These are phyloP conservation scores for Thyridium curvatum DNA, from an alignment of 2,329 filamentous ascomycete species.

Conservation along the genomic window DNA sequence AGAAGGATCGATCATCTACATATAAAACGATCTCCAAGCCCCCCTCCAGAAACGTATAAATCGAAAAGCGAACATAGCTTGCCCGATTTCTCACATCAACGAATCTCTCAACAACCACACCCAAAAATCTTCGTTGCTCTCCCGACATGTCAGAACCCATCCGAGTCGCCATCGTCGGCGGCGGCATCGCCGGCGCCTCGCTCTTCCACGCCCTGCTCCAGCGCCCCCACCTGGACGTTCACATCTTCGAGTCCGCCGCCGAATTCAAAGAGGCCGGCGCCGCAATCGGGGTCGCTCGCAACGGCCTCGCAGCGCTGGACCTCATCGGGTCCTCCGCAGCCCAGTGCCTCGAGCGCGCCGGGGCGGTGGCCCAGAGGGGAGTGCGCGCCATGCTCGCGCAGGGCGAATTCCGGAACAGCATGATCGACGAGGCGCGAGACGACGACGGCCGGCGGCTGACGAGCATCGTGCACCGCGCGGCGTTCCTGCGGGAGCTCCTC, in stretches of 20 bases:
- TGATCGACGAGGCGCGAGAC: constrained; percentile 29
- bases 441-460: constrained; percentile 26
- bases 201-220: constrained; percentile 1
- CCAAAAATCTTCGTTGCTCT: too few relatives aligned
- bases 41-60: too few relatives aligned
- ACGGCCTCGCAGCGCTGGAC: constrained; percentile 45
- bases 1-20: too few relatives aligned
- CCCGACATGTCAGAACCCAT: constrained; percentile 8
- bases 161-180: constrained; percentile 10
- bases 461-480: constrained; percentile 36
- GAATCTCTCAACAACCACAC: too few relatives aligned
- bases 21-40: too few relatives aligned
- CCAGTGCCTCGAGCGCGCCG: constrained; percentile 3
- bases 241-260: constrained; percentile 41
- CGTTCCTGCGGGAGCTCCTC: constrained; percentile 41
- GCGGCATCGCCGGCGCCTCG: constrained; percentile 12
- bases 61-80: too few relatives aligned
- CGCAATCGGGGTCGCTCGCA: constrained; percentile 43
- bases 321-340: constrained; percentile 28
- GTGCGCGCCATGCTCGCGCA: constrained; percentile 26
- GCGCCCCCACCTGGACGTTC: constrained; percentile 1
- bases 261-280: constrained; percentile 41
- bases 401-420: constrained; percentile 31
- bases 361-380: not conserved
- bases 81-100: too few relatives aligned